phyloP scores from a whole-genome alignment of 2,329 filamentous ascomycete species.

The Seiridium cupressi region DNA sequence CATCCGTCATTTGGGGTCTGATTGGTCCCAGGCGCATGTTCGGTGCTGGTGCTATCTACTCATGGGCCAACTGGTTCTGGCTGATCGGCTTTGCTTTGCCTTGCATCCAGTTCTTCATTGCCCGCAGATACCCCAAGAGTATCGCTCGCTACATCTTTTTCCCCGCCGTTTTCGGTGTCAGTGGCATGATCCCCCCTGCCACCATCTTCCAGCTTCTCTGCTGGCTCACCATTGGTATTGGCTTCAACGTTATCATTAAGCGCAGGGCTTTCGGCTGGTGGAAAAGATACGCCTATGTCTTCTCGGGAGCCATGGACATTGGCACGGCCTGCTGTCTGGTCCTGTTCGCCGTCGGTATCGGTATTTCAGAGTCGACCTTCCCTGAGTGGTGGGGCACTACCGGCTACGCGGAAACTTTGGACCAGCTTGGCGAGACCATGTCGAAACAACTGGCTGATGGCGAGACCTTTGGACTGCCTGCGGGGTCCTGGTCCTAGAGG shows the following conservation, averaged over 20 bases:
- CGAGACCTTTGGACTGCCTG: neutral
- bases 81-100: slow-evolving; percentile 49
- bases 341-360: slow-evolving; percentile 1
- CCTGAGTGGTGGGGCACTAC: slow-evolving; percentile 2
- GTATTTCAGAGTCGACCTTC: slow-evolving; percentile 4
- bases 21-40: slow-evolving; percentile 56
- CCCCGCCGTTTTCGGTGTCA: slow-evolving; percentile 51
- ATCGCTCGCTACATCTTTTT: slow-evolving; percentile 48
- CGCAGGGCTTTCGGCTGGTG: slow-evolving; percentile 55
- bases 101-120: slow-evolving; percentile 44
- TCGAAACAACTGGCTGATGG: neutral
- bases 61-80: slow-evolving; percentile 53
- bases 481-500: neutral
- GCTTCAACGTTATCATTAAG: slow-evolving; percentile 54
- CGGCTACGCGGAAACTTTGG: neutral
- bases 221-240: slow-evolving; percentile 38
- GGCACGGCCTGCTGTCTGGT: slow-evolving; percentile 26
- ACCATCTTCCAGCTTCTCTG: slow-evolving; percentile 35
- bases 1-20: slow-evolving; percentile 56
- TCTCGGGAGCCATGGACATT: slow-evolving; percentile 57
- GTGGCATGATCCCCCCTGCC: slow-evolving; percentile 50
- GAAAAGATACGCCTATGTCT: slow-evolving; percentile 56
- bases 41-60: slow-evolving; percentile 43
- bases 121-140: slow-evolving; percentile 45
- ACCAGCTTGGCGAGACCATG: neutral